phyloP scores from a whole-genome alignment of 768 basidiomycete genomes.

The Tephrocybe sp. region DNA sequence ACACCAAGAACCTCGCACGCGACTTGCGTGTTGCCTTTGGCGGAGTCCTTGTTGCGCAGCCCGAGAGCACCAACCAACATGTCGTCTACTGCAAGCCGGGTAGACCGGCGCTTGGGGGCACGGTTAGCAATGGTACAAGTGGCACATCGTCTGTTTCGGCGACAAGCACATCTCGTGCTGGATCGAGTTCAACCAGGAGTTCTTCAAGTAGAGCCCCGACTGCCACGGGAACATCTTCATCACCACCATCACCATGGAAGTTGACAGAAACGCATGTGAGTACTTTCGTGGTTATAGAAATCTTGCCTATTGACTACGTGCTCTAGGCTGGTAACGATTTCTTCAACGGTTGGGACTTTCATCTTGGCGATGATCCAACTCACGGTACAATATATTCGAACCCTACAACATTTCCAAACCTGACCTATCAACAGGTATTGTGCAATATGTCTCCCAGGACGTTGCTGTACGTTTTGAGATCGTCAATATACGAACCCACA shows the following conservation, averaged over 20 bases:
- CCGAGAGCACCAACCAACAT: conserved; percentile 16
- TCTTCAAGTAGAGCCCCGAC: conserved; percentile 20
- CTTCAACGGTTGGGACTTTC: conserved; percentile 83
- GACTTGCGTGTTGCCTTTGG: conserved; percentile 69
- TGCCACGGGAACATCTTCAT: conserved; percentile 11
- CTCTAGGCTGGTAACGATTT: conserved; percentile 63
- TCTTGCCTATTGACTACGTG: not conserved
- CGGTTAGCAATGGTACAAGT: conserved; percentile 15
- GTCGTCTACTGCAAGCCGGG: conserved; percentile 45
- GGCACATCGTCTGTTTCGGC: conserved; percentile 15
- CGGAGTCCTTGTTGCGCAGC: conserved; percentile 45
- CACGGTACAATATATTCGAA: conserved; percentile 40
- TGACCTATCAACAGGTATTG: conserved; percentile 31
- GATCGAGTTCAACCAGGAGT: conserved; percentile 17
- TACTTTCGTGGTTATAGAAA: conserved; percentile 8
- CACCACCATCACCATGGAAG: conserved; percentile 53
- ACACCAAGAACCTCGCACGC: conserved; percentile 59
- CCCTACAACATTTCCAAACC: not conserved
- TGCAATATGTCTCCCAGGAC: conserved; percentile 61
- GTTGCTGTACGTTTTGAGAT: conserved; percentile 48
- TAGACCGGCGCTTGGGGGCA: conserved; percentile 23
- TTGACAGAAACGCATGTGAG: conserved; percentile 57
- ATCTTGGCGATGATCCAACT: conserved; percentile 69
- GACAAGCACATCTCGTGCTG: conserved; percentile 15
- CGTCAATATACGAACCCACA: conserved; percentile 3